Conservation (phyloP, 805 yeast genomes). For the Wickerhamiella brachini region DNA sequence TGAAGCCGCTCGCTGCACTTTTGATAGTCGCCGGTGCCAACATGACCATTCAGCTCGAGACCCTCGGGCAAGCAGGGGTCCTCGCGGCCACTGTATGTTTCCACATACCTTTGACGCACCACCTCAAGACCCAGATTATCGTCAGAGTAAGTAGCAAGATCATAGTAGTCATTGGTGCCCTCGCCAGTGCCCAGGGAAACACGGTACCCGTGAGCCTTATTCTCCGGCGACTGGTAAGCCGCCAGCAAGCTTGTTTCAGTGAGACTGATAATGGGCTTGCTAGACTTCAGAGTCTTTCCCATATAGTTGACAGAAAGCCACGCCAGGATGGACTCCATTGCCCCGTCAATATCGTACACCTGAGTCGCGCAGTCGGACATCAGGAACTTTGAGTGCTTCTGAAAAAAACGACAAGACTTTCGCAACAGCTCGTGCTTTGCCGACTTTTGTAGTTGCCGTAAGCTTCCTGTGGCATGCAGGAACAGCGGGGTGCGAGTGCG, state of each 20-base stretch:
- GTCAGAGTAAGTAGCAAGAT: slow-evolving; percentile 5
- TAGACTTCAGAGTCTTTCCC: slow-evolving; percentile 32
- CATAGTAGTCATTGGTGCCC: slow-evolving; percentile 2
- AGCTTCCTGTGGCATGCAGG: slow-evolving; percentile 58
- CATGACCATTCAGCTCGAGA: slow-evolving; percentile 1
- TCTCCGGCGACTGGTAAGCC: slow-evolving; percentile 1
- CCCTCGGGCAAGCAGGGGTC: slow-evolving; percentile 6
- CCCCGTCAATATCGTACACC: slow-evolving; percentile 48
- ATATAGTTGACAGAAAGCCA: slow-evolving; percentile 53
- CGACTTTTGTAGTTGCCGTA: slow-evolving; percentile 41
- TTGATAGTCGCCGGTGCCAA: slow-evolving; percentile 39
- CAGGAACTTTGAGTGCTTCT: slow-evolving; percentile 34
- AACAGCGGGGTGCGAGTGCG: slow-evolving; percentile 52
- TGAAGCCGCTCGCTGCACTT: slow-evolving; percentile 36
- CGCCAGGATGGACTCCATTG: slow-evolving; percentile 50
- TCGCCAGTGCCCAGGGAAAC: slow-evolving; percentile 4
- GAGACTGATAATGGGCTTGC: slow-evolving; percentile 26
- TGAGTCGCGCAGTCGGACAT: slow-evolving; percentile 51
- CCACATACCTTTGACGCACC: slow-evolving; percentile 3
- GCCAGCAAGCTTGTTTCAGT: slow-evolving; percentile 2
- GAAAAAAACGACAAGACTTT: slow-evolving; percentile 37
- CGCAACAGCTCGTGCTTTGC: slow-evolving; percentile 33
- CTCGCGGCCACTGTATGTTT: neutral
- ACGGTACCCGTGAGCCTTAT: slow-evolving; percentile 5
- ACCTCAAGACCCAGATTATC: slow-evolving; percentile 2